A percentile compares a stretch with the other conserved stretches of the same genome.
Evolutionary conservation across 805 yeast species (phyloP).

Genomic region (Yarrowia divulgata): DNA sequence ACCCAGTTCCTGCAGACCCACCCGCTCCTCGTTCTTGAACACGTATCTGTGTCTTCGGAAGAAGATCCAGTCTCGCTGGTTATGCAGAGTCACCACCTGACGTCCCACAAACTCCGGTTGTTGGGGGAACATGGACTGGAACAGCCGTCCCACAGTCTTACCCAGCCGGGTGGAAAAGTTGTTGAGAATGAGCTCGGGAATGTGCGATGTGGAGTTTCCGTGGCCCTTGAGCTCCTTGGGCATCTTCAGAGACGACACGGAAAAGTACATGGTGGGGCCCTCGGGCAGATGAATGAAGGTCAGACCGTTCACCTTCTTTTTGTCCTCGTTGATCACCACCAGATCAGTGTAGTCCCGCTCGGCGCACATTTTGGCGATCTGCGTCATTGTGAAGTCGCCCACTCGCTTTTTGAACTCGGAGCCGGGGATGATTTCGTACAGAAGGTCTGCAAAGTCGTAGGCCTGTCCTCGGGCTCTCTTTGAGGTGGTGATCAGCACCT

Average conservation of each 20-base stretch:
- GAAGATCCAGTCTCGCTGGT: constrained; percentile 93
- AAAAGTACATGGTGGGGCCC: constrained; percentile 95
- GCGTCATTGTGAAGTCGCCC: constrained; percentile 80
- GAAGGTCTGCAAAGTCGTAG: constrained; percentile 85
- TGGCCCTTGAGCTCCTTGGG: constrained; percentile 83
- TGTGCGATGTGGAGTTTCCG: constrained; percentile 87
- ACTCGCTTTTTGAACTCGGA: constrained; percentile 87
- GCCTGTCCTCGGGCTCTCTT: constrained; percentile 85
- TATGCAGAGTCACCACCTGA: constrained; percentile 93
- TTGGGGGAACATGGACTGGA: constrained; percentile 91
- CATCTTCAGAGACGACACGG: constrained; percentile 76
- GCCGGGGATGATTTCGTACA: constrained; percentile 85
- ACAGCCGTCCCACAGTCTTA: constrained; percentile 88
- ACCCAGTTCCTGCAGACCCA: constrained; percentile 94
- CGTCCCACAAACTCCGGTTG: constrained; percentile 94
- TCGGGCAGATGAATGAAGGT: constrained; percentile 93
- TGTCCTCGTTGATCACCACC: constrained; percentile 90
- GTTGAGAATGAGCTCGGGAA: constrained; percentile 90
- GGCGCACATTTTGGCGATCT: constrained; percentile 81
- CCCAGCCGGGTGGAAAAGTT: constrained; percentile 94
- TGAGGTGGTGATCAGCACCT: constrained; percentile 87
- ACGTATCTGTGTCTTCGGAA: constrained; percentile 94
- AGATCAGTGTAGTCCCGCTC: constrained; percentile 88
- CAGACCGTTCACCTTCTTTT: constrained; percentile 87
- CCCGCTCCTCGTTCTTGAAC: constrained; percentile 87